These are phyloP conservation scores for Cinnamomum chago DNA, from an alignment of 164 flowering plant genomes.

Conservation along the genomic window DNA sequence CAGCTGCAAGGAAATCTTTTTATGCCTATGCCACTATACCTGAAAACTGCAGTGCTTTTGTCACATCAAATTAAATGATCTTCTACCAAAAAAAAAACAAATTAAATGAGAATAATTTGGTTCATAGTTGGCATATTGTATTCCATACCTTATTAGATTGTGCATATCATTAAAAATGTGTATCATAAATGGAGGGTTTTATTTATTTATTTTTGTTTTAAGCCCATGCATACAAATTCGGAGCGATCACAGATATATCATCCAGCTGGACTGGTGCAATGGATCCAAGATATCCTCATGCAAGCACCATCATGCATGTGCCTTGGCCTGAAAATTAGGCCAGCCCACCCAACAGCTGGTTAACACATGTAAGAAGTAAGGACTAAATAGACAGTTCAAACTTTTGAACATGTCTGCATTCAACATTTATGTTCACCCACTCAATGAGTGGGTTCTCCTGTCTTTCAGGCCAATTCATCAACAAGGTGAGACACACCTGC, in stretches of 20 bases:
- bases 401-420: background rate
- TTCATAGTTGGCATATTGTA: too few relatives aligned
- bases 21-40: too few relatives aligned
- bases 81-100: too few relatives aligned
- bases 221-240: background rate
- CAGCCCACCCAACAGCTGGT: background rate
- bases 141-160: background rate
- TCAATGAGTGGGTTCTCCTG: background rate
- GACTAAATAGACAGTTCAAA: too few relatives aligned
- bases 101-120: too few relatives aligned
- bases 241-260: background rate
- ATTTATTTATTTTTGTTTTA: too few relatives aligned
- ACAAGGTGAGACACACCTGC: background rate
- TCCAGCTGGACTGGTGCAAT: background rate
- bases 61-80: too few relatives aligned
- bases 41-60: too few relatives aligned
- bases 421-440: background rate
- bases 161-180: background rate
- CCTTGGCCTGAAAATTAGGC: background rate
- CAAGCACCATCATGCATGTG: background rate
- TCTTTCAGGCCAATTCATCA: background rate
- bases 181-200: background rate
- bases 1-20: too few relatives aligned
- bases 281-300: background rate
- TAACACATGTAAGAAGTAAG: background rate